These are phyloP conservation scores for Cryptococcus floricola DNA, from an alignment of 1,284 basidiomycete species.

Conservation along the genomic window DNA sequence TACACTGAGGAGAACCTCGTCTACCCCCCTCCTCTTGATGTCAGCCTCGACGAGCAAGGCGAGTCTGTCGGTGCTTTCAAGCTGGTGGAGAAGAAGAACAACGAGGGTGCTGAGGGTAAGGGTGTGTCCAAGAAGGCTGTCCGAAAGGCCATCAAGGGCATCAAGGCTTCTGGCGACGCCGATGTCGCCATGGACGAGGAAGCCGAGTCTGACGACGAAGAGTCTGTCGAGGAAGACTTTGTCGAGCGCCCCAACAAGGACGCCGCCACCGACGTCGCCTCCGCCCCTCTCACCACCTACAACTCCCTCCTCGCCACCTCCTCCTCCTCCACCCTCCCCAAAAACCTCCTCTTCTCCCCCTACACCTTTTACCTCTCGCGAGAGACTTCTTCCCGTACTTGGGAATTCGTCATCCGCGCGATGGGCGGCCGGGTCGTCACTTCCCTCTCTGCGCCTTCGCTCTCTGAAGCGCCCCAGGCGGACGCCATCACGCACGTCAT, in stretches of 20 bases:
- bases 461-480: constrained; percentile 51
- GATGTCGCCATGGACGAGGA: constrained; percentile 44
- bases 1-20: constrained; percentile 91
- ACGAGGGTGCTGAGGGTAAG: constrained; percentile 31
- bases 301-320: constrained; percentile 59
- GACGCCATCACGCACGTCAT: constrained; percentile 92
- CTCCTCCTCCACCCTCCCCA: constrained; percentile 51
- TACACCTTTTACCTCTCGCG: constrained; percentile 94
- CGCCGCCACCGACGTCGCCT: constrained; percentile 50
- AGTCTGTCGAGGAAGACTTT: constrained; percentile 55
- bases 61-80: constrained; percentile 87
- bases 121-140: constrained; percentile 44
- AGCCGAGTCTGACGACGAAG: constrained; percentile 48
- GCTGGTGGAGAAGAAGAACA: constrained; percentile 61
- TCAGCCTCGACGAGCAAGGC: constrained; percentile 76
- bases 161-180: constrained; percentile 33
- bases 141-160: constrained; percentile 55
- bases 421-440: constrained; percentile 83
- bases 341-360: constrained; percentile 67
- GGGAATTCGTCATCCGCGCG: constrained; percentile 91
- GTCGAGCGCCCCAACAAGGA: constrained; percentile 59
- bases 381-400: constrained; percentile 85
- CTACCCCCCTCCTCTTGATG: constrained; percentile 90
- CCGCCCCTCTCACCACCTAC: constrained; percentile 68
- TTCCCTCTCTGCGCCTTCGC: constrained; percentile 72